These are phyloP conservation scores for Prototheca wickerhamii DNA, from an alignment of 163 green algal species.

Conservation along the genomic window DNA sequence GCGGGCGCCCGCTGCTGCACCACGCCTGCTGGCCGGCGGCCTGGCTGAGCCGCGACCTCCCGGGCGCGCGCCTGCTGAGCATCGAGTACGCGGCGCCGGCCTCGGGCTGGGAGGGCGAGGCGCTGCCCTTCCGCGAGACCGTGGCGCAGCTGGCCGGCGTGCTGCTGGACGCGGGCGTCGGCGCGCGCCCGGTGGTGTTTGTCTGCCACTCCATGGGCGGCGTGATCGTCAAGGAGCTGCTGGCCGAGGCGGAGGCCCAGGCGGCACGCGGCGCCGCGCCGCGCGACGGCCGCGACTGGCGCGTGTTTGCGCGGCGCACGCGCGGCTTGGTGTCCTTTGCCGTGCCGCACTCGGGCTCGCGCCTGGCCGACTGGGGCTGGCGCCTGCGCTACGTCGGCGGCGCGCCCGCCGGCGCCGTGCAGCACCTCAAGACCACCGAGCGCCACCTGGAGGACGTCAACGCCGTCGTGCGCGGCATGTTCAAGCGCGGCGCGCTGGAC, in stretches of 20 bases:
- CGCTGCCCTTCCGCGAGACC: constrained; percentile 55
- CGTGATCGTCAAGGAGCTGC: constrained; percentile 65
- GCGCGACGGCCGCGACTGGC: background rate
- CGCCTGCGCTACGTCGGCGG: constrained; percentile 67
- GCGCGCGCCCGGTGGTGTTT: constrained; percentile 78
- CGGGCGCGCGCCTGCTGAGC: constrained; percentile 51
- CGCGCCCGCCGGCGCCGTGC: constrained; percentile 54
- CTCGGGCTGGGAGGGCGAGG: constrained; percentile 63
- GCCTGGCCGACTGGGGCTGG: constrained; percentile 76
- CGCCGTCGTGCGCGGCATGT: constrained; percentile 23
- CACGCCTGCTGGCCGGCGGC: constrained; percentile 22
- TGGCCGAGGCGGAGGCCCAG: constrained; percentile 19
- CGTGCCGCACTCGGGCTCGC: constrained; percentile 73
- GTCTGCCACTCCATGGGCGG: constrained; percentile 81
- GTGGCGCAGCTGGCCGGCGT: constrained; percentile 56
- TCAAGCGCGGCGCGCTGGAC: constrained; percentile 23
- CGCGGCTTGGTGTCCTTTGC: constrained; percentile 73
- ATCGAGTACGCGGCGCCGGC: constrained; percentile 73
- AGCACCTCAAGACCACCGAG: constrained; percentile 53
- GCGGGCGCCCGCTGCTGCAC: constrained; percentile 5
- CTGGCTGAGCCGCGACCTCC: constrained; percentile 23
- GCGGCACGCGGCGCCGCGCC: background rate
- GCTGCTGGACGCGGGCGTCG: constrained; percentile 77
- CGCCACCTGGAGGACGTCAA: constrained; percentile 35
- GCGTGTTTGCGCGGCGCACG: constrained; percentile 31